Evolutionary conservation across 345 rosid genomes (phyloP).

Genomic region (Moricandia moricandioides): DNA sequence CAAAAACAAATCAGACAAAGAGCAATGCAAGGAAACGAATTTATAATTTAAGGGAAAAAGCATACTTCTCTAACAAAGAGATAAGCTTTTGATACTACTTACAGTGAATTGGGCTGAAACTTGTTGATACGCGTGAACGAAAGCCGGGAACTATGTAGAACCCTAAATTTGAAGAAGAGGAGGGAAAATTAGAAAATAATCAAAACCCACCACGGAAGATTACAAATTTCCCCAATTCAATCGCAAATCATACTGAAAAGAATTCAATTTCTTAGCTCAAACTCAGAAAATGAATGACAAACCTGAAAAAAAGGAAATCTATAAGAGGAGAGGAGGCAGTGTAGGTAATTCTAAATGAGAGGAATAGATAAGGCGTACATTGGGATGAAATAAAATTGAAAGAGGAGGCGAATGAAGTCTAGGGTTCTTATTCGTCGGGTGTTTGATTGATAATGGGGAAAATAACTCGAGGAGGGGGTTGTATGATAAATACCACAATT

Average conservation of each 20-base stretch:
- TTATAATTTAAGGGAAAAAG: neutral
- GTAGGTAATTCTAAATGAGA: neutral
- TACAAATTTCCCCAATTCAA: neutral
- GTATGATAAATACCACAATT: conserved; percentile 14
- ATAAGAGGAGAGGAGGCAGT: neutral
- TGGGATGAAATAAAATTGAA: neutral
- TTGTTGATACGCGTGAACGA: conserved; percentile 9
- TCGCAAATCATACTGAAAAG: conserved; percentile 3
- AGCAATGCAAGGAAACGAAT: conserved; percentile 15
- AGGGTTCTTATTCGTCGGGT: conserved; percentile 41
- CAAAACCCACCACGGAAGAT: conserved; percentile 22
- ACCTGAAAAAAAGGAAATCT: conserved; percentile 30
- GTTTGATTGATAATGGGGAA: conserved; percentile 11
- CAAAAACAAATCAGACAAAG: neutral
- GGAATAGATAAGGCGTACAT: conserved; percentile 9
- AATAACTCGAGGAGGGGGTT: conserved; percentile 14
- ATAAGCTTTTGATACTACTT: conserved; percentile 4
- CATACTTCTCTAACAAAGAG: conserved; percentile 4
- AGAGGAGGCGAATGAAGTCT: conserved; percentile 28
- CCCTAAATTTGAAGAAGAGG: conserved; percentile 52
- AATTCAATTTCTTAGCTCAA: neutral
- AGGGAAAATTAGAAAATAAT: conserved; percentile 24
- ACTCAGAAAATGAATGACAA: neutral
- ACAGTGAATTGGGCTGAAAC: conserved; percentile 27
- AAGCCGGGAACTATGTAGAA: conserved; percentile 1